These are phyloP conservation scores for Penicillium sp. DNA, from an alignment of 2,329 filamentous ascomycete species.

Conservation along the genomic window DNA sequence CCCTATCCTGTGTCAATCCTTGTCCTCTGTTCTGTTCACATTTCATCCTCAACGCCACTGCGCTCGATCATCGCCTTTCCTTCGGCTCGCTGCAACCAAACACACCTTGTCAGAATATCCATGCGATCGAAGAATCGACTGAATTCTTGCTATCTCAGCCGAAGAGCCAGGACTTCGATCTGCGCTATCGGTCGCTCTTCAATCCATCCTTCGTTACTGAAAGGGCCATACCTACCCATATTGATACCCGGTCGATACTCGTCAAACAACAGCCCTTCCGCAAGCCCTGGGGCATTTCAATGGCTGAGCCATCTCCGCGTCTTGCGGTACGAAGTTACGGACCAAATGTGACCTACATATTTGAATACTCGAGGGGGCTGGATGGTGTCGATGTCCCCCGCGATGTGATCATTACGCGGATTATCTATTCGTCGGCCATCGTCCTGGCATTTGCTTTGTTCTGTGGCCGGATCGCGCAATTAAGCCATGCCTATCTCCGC, in stretches of 20 bases:
- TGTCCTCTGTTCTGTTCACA: not conserved
- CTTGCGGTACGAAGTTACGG: slow-evolving; percentile 28
- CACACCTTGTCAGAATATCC: too few species aligned
- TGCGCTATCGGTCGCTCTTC: too few species aligned
- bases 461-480: slow-evolving; percentile 42
- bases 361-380: slow-evolving; percentile 41
- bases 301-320: slow-evolving; percentile 27
- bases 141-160: too few species aligned
- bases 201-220: not conserved
- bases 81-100: too few species aligned
- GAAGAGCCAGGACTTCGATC: too few species aligned
- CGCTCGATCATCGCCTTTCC: not conserved
- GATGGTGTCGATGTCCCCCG: slow-evolving; percentile 40
- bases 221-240: slow-evolving; percentile 4
- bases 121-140: too few species aligned
- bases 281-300: slow-evolving; percentile 21
- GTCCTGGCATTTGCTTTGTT: slow-evolving; percentile 39
- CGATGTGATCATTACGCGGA: slow-evolving; percentile 40
- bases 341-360: slow-evolving; percentile 41
- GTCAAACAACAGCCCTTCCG: slow-evolving; percentile 3
- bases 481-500: slow-evolving; percentile 46
- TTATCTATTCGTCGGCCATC: slow-evolving; percentile 39
- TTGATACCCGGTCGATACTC: not conserved
- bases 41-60: slow-evolving; percentile 1
- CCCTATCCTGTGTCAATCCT: not conserved